A percentile compares a stretch with the other conserved stretches of the same genome.
These are phyloP conservation scores for Coniochaeta ligniaria DNA, from an alignment of 2,329 filamentous ascomycete genomes.

Conservation along the genomic window DNA sequence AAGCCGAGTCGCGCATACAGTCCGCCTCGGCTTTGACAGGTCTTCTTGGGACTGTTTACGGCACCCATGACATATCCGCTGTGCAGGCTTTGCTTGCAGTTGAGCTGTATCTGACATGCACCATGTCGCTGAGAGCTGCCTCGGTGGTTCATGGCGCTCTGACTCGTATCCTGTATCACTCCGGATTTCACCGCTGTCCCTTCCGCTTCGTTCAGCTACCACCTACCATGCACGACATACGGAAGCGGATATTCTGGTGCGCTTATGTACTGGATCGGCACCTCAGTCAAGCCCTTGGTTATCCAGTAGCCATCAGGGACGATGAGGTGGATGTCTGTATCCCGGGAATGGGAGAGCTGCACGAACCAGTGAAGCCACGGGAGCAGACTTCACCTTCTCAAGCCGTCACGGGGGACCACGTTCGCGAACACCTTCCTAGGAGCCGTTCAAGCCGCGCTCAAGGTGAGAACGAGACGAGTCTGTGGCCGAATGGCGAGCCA, in stretches of 20 bases:
- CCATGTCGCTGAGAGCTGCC: slow-evolving; percentile 39
- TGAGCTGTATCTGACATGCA: slow-evolving; percentile 39
- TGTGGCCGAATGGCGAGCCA: neutral
- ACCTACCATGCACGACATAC: slow-evolving; percentile 19
- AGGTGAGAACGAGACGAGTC: neutral
- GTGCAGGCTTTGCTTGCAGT: slow-evolving; percentile 40
- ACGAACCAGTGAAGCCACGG: slow-evolving; percentile 9
- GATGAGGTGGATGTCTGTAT: slow-evolving; percentile 1
- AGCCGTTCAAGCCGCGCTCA: neutral
- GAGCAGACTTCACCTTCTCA: neutral
- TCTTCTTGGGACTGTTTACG: slow-evolving; percentile 27
- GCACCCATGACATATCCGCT: slow-evolving; percentile 34
- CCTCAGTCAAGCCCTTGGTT: slow-evolving; percentile 3
- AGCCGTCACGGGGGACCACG: slow-evolving; percentile 2
- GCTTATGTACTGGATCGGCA: slow-evolving; percentile 27
- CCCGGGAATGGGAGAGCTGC: slow-evolving; percentile 10
- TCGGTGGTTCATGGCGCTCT: slow-evolving; percentile 40
- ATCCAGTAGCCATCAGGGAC: slow-evolving; percentile 1
- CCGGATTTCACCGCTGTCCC: slow-evolving; percentile 43
- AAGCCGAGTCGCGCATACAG: slow-evolving; percentile 25
- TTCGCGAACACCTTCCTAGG: slow-evolving; percentile 9
- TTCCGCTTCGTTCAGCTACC: slow-evolving; percentile 39
- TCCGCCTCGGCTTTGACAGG: slow-evolving; percentile 27
- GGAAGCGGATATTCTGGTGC: slow-evolving; percentile 33
- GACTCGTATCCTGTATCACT: slow-evolving; percentile 37